A percentile compares a stretch with the other conserved stretches of the same genome.
Conservation (phyloP, 2,329 filamentous ascomycete genomes). For the Penicillium sp. region DNA sequence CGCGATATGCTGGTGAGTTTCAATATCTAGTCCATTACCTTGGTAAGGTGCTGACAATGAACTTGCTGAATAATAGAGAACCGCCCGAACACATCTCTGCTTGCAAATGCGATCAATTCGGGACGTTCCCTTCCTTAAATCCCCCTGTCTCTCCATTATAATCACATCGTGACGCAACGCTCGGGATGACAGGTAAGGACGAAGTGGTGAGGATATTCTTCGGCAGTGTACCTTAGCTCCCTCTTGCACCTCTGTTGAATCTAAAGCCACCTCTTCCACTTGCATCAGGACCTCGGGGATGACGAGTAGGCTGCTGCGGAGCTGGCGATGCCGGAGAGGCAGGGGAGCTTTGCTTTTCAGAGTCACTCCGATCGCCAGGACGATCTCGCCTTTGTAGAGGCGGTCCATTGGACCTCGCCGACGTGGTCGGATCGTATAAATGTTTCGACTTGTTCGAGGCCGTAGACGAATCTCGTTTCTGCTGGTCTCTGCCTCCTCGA, state of each 20-base stretch:
- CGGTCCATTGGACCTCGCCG: conserved; percentile 61
- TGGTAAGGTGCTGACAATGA: conserved; percentile 8
- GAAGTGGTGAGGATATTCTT: conserved; percentile 1
- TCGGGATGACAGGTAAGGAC: neutral
- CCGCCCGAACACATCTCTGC: conserved; percentile 57
- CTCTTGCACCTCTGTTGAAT: conserved; percentile 65
- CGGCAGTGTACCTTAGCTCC: conserved; percentile 24
- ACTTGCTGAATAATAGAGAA: conserved; percentile 49
- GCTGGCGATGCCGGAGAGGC: conserved; percentile 1
- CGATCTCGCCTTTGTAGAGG: conserved; percentile 48
- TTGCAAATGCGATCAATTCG: conserved; percentile 62
- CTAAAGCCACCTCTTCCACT: conserved; percentile 77
- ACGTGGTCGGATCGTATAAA: conserved; percentile 76
- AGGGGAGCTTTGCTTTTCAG: conserved; percentile 25
- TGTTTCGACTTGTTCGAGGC: conserved; percentile 51
- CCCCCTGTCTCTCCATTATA: neutral
- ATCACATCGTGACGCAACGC: neutral
- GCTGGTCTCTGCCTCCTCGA: conserved; percentile 48
- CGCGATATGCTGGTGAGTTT: conserved; percentile 59
- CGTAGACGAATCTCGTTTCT: conserved; percentile 45
- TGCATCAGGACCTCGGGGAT: conserved; percentile 75
- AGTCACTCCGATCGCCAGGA: conserved; percentile 41
- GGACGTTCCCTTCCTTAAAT: conserved; percentile 54
- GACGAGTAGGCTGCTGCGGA: conserved; percentile 64
- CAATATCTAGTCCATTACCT: neutral